Evolutionary conservation across 805 yeast species (phyloP), one percentile per base, ranked within the genome.

Genomic region (Kuraishia capsulata): DNA sequence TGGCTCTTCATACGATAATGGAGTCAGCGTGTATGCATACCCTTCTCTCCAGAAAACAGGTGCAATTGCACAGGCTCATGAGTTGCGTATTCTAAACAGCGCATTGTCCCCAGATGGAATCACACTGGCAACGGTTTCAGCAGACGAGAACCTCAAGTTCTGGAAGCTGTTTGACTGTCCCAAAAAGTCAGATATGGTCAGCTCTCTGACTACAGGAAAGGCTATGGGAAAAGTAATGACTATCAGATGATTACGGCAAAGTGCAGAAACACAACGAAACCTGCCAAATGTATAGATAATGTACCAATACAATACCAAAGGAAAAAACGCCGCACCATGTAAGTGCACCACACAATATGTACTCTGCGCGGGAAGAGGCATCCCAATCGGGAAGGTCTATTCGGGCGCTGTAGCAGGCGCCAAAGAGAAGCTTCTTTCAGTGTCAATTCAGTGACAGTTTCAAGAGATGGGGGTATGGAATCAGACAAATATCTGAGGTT

Each of bases 121-220:
- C 38, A 85, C 94, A 0, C 62, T 92, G 39, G 97, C 96, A 1
- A 92, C 98, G 0, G 88, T 89, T 34, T 94, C 97, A 2, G 94
- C 95, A 10, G 97, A 92, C 59, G 98, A 92, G 57, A 90, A 88
- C 61, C 70, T 92, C 53, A 90, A 92, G 62, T 92, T 92, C 62
- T 92, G 95, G 89, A 81, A 85, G 47, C 69, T 92, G 18, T 90
- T 88, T 59, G 96, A 90, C 36, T 28, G 38, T 14, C 16, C 21
- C 38, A 26, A 20, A 18, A 29, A 16, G 32, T 18, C 26, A 20
- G 49, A 46, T 11, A 39, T 44, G 8, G 46, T 51, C 10, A 55
- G 63, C 30, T 42, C 59, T 3, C 47, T 62, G 25, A 52, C 56
- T 16, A 53, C 61, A 26, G 71, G 69, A 19, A 72, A 71, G 47